Evolutionary conservation across 208 protist species (phyloP), one percentile per base, ranked within the genome.

Genomic region (Ichthyophonus hoferi): DNA sequence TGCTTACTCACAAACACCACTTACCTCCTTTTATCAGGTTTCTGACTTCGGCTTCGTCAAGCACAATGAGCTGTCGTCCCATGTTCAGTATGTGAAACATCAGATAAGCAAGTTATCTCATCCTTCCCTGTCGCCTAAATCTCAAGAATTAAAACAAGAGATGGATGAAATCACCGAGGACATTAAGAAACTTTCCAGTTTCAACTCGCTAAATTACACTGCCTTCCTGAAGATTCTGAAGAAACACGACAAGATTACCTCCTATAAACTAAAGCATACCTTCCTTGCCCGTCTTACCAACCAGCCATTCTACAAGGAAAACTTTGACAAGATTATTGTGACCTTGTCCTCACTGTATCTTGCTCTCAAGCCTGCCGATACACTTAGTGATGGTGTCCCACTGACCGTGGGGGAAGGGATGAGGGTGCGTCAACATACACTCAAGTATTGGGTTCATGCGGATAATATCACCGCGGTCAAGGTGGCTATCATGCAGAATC

Each of bases 381-480:
- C 7, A 67, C 50, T 67, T n/a, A n/a, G 14, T n/a, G 50, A 67
- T n/a, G 24, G 24, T n/a, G 50, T 24, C 14, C 50, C 50, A 7
- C 7, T 67, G 50, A n/a, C n/a, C n/a, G n/a, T n/a, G n/a, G 77
- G 77, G 2, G 77, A 67, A 31, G n/a, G 7, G 34, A n/a, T 35
- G 77, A 81, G 12, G 34, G 7, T 81, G n/a, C 77, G 76, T 34
- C 42, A 58, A 67, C 50, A 90, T 39, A 93, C 92, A 33, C 90
- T 79, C 83, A 93, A 93, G 82, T 93, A 93, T 67, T 93, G 92
- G 92, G 92, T 93, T 37, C 84, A 82, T 34, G 78, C 88, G 0
- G 85, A 91, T 42, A 89, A 93, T 50, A 83, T 93, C 12, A 90
- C 89, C 37, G 79, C 76, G 35, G 88, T 93, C 1, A 93, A 93